A percentile compares a stretch with the other conserved stretches of the same genome.
Evolutionary conservation across 352 stramenopile species (phyloP).

Genomic region (Elongisporangium undulatum): DNA sequence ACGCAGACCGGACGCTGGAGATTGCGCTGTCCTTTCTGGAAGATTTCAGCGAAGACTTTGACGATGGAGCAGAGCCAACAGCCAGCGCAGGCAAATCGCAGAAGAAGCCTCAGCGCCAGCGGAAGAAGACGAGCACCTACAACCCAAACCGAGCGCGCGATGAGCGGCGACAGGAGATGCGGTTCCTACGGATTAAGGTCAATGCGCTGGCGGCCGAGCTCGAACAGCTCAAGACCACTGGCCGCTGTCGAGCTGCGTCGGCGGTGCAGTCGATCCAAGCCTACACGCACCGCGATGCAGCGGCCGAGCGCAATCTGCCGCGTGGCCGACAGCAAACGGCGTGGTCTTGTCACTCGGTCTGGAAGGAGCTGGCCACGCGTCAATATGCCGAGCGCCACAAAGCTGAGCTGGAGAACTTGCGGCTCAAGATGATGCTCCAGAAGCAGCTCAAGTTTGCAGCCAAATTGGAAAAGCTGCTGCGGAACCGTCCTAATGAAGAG

Average conservation of each 20-base stretch:
- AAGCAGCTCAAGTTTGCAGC: not conserved
- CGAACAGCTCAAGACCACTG: not conserved
- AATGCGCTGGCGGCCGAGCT: not conserved
- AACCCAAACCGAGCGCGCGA: too few relatives aligned
- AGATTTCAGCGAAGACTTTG: not conserved
- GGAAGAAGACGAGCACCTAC: too few relatives aligned
- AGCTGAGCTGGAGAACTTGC: not conserved
- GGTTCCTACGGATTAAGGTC: not conserved
- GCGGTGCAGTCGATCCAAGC: not conserved
- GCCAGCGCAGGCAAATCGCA: too few relatives aligned
- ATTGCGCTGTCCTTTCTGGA: constrained; percentile 13
- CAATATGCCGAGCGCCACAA: not conserved
- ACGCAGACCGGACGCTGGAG: constrained; percentile 13
- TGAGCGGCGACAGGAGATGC: too few relatives aligned
- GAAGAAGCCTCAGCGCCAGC: too few relatives aligned
- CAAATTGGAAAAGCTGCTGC: constrained; percentile 19
- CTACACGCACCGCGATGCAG: not conserved
- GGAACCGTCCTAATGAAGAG: constrained; percentile 21
- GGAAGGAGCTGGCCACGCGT: not conserved
- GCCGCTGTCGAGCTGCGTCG: not conserved
- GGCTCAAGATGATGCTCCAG: not conserved
- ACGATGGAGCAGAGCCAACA: not conserved
- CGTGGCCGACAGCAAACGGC: not conserved
- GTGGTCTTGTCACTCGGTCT: not conserved
- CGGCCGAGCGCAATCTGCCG: not conserved